Evolutionary conservation across 805 yeast species (phyloP).

Genomic region (Isabelozyma heimii): DNA sequence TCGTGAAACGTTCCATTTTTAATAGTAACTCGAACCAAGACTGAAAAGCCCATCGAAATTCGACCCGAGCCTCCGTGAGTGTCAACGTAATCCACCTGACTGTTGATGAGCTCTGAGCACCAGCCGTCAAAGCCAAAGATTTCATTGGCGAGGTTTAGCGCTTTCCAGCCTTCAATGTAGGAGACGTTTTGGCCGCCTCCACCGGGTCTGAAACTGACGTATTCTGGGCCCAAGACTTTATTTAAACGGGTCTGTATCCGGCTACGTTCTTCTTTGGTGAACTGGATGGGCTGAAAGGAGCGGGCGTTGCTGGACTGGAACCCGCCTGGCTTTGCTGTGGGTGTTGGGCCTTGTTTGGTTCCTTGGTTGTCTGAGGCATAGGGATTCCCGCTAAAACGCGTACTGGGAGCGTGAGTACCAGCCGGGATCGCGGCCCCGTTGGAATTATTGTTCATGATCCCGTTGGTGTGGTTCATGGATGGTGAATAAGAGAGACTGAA

Average conservation of each 20-base stretch:
- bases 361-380: no score
- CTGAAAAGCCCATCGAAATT: conserved; percentile 65
- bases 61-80: conserved; percentile 52
- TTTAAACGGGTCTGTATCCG: conserved; percentile 32
- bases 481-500: neutral
- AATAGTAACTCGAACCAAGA: conserved; percentile 66
- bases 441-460: no score
- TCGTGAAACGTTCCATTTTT: conserved; percentile 82
- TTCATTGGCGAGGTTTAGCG: conserved; percentile 73
- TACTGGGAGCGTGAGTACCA: no score
- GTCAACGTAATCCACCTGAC: conserved; percentile 71
- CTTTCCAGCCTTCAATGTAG: conserved; percentile 83
- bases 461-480: neutral
- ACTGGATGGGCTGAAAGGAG: conserved; percentile 21
- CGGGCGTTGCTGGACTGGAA: conserved; percentile 2
- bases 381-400: no score
- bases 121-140: conserved; percentile 84
- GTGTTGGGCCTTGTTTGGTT: neutral
- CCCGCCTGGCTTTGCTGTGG: neutral
- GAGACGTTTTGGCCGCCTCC: conserved; percentile 69
- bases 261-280: conserved; percentile 30
- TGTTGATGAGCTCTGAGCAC: conserved; percentile 66
- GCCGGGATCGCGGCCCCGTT: no score
- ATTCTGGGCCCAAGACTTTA: conserved; percentile 68
- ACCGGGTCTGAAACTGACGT: conserved; percentile 71